Percentiles rank a stretch among this genome's conserved stretches.
phyloP scores from a whole-genome alignment of 2,329 filamentous ascomycete species.

The Gremmenia infestans region DNA sequence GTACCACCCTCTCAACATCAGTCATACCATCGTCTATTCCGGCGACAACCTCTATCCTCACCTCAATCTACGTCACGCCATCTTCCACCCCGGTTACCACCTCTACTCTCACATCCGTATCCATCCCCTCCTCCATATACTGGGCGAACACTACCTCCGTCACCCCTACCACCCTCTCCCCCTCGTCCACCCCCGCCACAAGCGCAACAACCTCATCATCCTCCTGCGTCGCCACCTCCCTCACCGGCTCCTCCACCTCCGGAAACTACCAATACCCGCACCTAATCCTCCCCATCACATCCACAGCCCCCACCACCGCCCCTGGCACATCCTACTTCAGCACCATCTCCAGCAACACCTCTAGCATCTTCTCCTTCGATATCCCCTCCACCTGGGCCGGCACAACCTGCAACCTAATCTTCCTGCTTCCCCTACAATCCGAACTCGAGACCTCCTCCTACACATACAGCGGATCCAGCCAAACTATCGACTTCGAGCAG shows the following conservation, averaged over 20 bases:
- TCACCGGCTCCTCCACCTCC: slow-evolving; percentile 34
- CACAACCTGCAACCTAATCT: slow-evolving; percentile 58
- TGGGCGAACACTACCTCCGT: neutral
- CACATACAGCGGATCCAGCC: slow-evolving; percentile 49
- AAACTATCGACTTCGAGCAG: slow-evolving; percentile 44
- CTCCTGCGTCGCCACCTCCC: slow-evolving; percentile 10
- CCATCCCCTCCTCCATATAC: too few species aligned
- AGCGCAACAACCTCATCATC: neutral
- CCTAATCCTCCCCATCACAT: slow-evolving; percentile 39
- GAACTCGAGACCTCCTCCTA: slow-evolving; percentile 57
- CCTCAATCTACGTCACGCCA: neutral
- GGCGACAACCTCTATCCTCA: neutral
- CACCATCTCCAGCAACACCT: slow-evolving; percentile 45
- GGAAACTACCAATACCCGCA: slow-evolving; percentile 47
- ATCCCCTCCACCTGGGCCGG: slow-evolving; percentile 48
- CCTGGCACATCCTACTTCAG: slow-evolving; percentile 47
- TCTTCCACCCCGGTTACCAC: neutral
- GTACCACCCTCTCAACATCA: too few species aligned
- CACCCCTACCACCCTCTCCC: neutral
- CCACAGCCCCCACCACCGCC: slow-evolving; percentile 30
- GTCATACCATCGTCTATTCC: too few species aligned
- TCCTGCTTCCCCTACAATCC: slow-evolving; percentile 55
- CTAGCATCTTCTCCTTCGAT: slow-evolving; percentile 65
- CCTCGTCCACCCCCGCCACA: neutral
- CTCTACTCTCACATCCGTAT: too few species aligned